Evolutionary conservation across 352 stramenopile species (phyloP).

Genomic region (Phytophthora quininea): DNA sequence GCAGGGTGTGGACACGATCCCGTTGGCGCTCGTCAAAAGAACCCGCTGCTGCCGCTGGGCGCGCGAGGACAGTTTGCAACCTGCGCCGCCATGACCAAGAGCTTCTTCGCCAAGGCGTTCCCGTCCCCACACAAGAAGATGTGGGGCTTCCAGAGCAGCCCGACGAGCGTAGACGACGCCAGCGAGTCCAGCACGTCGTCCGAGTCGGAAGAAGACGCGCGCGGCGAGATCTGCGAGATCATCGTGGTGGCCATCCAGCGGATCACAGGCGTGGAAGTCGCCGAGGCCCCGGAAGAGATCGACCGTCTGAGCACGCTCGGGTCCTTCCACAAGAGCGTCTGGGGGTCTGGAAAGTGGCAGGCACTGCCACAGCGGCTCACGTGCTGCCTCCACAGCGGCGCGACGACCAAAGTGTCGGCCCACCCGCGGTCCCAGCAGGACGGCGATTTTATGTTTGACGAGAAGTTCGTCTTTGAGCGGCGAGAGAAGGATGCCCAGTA

Average conservation of each 20-base stretch:
- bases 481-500: constrained; percentile 36
- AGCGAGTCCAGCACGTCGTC: constrained; percentile 21
- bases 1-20: constrained; percentile 23
- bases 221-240: constrained; percentile 44
- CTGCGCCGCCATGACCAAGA: constrained; percentile 42
- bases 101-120: constrained; percentile 44
- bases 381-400: constrained; percentile 37
- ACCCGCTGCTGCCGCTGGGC: constrained; percentile 31
- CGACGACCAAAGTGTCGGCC: constrained; percentile 33
- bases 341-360: constrained; percentile 27
- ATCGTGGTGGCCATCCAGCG: constrained; percentile 48
- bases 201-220: constrained; percentile 16
- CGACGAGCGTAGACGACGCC: constrained; percentile 32
- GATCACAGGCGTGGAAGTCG: constrained; percentile 17
- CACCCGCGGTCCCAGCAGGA: constrained; percentile 14
- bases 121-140: constrained; percentile 30
- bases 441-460: constrained; percentile 40
- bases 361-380: constrained; percentile 24
- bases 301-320: constrained; percentile 9
- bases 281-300: constrained; percentile 5
- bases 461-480: constrained; percentile 53
- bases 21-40: constrained; percentile 33
- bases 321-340: constrained; percentile 19
- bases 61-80: constrained; percentile 25
- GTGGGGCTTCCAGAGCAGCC: constrained; percentile 35